Base-by-base conservation (phyloP, 257 asterid species). In the Solanum bukasovii region DNA sequence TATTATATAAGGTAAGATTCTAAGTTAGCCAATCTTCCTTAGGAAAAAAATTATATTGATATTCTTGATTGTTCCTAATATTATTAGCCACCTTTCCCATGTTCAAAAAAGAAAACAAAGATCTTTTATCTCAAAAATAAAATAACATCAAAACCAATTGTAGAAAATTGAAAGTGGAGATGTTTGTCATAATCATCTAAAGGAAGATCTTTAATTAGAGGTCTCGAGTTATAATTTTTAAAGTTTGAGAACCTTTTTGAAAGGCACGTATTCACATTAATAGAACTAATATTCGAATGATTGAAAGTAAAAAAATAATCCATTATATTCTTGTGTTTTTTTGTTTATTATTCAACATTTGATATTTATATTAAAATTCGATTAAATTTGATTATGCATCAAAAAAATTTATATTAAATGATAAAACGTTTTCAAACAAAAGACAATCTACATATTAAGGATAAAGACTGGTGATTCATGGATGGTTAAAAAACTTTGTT, bases 361-460 rank as follows among this genome's bases (percentile, higher is more conserved):
- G 6, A 71, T 71, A 31, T 12, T 12, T 27, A 13, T 16, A 4
- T 31, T 27, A 2, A 14, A 0, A 18, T 29, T 25, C 1, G 1
- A 70, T 3, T 0, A 29, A 29, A 4, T 70, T 13, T 29, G 0
- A 13, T 8, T 29, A 13, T 6, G 1, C 0, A 2, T 16, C 0
- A 2, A 18, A 71, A 70, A 0, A 0, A 1, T 0, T 1, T 2
- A 31, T 3, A 31, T 2, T 31, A 16, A 5, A 16, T 0, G 0
- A 13, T 13, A 71, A 70, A 29, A 3, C 3, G 3, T 7, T 6
- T 12, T 31, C 1, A 29, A 29, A 13, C 3, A 29, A 29, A 29
- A 18, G 9, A 6, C 3, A 6, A 18, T 18, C n/a, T 52, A 46
- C 10, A 52, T 52, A 52, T 29, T 13, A 29, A 29, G 0, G 1